Conservation (phyloP, 768 basidiomycete species). For the Leccinum incarnatum region DNA sequence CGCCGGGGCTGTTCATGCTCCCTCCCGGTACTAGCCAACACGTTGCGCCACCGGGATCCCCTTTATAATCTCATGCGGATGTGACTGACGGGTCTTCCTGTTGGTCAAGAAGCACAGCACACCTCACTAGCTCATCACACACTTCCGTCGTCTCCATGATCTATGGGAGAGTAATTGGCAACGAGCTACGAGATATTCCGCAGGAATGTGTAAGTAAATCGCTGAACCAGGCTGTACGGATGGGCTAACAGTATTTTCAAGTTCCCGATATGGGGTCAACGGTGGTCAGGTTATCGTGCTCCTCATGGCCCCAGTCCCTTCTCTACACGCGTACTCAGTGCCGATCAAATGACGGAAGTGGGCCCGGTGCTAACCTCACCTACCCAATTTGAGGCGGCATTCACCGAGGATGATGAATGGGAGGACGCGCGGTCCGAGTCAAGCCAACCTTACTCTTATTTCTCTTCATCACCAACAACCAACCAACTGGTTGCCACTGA, state of each 20-base stretch:
- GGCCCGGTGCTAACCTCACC: constrained; percentile 21
- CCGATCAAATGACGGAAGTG: constrained; percentile 22
- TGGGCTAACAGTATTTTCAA: constrained; percentile 15
- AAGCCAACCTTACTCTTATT: constrained; percentile 5
- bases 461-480: constrained; percentile 11
- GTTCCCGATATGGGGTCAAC: constrained; percentile 34
- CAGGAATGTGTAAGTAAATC: constrained; percentile 26
- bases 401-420: constrained; percentile 21
- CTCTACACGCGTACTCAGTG: constrained; percentile 19
- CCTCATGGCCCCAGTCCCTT: constrained; percentile 28
- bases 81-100: constrained; percentile 12
- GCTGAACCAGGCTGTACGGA: not conserved
- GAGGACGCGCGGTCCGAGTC: constrained; percentile 15
- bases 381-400: constrained; percentile 17
- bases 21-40: constrained; percentile 16
- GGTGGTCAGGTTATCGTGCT: constrained; percentile 24
- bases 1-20: constrained; percentile 26
- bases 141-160: constrained; percentile 19
- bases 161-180: constrained; percentile 30
- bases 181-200: constrained; percentile 30
- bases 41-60: constrained; percentile 19
- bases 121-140: constrained; percentile 13
- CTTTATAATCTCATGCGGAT: constrained; percentile 27
- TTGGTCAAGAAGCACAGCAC: constrained; percentile 18
- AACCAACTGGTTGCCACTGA: constrained; percentile 3